Conservation (phyloP, 192 early-diverging fungal species). For the Backusella morwellensis region DNA sequence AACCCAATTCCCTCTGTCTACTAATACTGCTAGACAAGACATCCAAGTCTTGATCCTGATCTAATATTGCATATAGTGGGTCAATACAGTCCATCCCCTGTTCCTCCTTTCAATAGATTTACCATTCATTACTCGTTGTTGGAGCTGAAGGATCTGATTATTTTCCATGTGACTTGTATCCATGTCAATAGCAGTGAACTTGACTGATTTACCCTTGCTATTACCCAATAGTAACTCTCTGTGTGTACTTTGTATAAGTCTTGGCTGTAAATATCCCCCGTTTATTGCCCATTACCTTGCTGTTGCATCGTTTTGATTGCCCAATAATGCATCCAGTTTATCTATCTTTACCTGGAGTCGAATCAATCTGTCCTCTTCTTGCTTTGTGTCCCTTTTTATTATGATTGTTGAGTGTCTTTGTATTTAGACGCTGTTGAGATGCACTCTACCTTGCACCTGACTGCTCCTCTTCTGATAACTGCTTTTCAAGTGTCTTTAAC, state of each 20-base stretch:
- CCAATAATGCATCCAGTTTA: constrained; percentile 48
- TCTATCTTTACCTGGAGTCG: constrained; percentile 61
- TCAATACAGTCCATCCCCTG: not conserved
- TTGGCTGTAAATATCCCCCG: too few species aligned
- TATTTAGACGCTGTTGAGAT: not conserved
- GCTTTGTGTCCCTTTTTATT: constrained; percentile 38
- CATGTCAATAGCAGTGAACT: constrained; percentile 23
- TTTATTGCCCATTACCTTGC: constrained; percentile 33
- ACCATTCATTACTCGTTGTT: constrained; percentile 67
- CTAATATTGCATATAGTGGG: constrained; percentile 30
- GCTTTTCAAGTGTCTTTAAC: constrained; percentile 49
- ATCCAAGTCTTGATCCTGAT: constrained; percentile 79
- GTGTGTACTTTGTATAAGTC: not conserved
- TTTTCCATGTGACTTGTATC: constrained; percentile 43
- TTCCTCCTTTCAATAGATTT: not conserved
- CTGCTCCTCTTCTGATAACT: constrained; percentile 57
- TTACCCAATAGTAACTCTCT: constrained; percentile 5
- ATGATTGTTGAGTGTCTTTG: constrained; percentile 16
- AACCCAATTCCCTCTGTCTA: constrained; percentile 69
- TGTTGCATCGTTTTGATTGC: constrained; percentile 42
- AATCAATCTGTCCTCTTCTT: constrained; percentile 65
- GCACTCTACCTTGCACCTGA: constrained; percentile 45
- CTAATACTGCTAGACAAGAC: constrained; percentile 52
- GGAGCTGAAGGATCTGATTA: constrained; percentile 55
- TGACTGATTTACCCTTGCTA: not conserved